phyloP scores from a whole-genome alignment of 2,329 filamentous ascomycete species.

The Alternaria triticimaculans region DNA sequence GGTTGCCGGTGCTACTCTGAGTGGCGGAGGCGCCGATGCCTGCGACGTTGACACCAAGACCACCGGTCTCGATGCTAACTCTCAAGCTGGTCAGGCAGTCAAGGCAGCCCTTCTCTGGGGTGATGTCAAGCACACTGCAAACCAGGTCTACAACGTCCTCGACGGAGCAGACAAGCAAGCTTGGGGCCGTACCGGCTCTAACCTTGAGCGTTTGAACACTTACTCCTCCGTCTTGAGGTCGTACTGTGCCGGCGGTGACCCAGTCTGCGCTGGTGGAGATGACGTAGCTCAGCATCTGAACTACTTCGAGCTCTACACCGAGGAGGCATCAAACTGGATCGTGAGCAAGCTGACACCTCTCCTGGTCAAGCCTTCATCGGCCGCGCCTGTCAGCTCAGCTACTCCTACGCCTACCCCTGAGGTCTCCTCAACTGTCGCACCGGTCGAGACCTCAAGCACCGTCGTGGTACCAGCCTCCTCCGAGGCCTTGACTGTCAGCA shows the following conservation, averaged over 20 bases:
- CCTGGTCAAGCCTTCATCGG: slow-evolving; percentile 1
- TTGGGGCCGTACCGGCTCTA: slow-evolving; percentile 9
- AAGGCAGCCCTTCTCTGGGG: slow-evolving; percentile 11
- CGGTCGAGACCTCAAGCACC: neutral
- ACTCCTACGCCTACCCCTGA: neutral
- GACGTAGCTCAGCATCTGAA: slow-evolving; percentile 3
- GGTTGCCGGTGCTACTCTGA: slow-evolving; percentile 6
- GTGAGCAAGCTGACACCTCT: slow-evolving; percentile 10
- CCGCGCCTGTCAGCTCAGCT: neutral
- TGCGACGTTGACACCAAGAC: slow-evolving; percentile 7
- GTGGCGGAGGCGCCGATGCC: slow-evolving; percentile 9
- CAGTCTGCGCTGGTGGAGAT: slow-evolving; percentile 1
- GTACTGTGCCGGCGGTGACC: slow-evolving; percentile 11
- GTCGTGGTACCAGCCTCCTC: neutral
- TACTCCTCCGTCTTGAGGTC: slow-evolving; percentile 7
- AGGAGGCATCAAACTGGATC: slow-evolving; percentile 7
- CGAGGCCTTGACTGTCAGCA: neutral
- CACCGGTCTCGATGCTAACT: neutral
- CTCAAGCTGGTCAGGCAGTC: slow-evolving; percentile 6
- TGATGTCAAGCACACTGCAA: slow-evolving; percentile 11
- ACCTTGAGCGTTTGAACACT: slow-evolving; percentile 5
- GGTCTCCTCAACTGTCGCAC: neutral
- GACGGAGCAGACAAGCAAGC: slow-evolving; percentile 10
- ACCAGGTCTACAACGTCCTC: slow-evolving; percentile 12
- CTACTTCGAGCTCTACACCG: slow-evolving; percentile 11